phyloP scores from a whole-genome alignment of 768 basidiomycete genomes.

The Suillus discolor region DNA sequence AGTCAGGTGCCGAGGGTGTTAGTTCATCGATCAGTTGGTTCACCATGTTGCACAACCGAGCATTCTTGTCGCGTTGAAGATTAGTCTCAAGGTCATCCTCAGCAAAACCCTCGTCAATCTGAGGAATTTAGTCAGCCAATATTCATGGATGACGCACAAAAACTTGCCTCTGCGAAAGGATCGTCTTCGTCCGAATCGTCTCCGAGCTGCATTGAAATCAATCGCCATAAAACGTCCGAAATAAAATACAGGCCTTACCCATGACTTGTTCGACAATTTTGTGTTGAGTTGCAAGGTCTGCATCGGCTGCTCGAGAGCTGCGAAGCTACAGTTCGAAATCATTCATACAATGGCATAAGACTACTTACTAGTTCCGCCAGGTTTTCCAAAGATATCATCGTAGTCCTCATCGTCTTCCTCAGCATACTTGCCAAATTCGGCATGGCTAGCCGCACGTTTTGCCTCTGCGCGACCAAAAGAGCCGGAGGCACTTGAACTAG shows the following conservation, averaged over 20 bases:
- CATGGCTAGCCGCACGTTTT: constrained; percentile 50
- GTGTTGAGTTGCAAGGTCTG: constrained; percentile 86
- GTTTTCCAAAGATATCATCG: constrained; percentile 91
- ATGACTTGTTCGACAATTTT: constrained; percentile 85
- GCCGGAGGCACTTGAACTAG: constrained; percentile 40
- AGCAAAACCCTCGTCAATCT: constrained; percentile 93
- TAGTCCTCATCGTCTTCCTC: constrained; percentile 93
- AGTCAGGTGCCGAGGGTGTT: constrained; percentile 78
- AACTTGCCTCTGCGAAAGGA: constrained; percentile 87
- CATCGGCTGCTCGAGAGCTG: constrained; percentile 57
- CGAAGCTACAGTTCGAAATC: constrained; percentile 27
- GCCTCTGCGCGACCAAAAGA: constrained; percentile 75
- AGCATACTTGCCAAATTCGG: constrained; percentile 82
- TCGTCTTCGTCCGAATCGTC: constrained; percentile 92
- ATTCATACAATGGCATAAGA: constrained; percentile 5
- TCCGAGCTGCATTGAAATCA: constrained; percentile 49
- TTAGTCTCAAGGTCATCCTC: constrained; percentile 93
- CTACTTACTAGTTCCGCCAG: constrained; percentile 63
- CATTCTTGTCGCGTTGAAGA: constrained; percentile 90
- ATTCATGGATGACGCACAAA: background rate
- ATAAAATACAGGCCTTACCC: constrained; percentile 50
- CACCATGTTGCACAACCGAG: constrained; percentile 79
- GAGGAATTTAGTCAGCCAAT: constrained; percentile 11
- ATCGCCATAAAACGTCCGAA: constrained; percentile 4
- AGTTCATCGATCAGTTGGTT: constrained; percentile 87